Evolutionary conservation across 2,329 filamentous ascomycete species (phyloP).

Genomic region (Periconia macrospinosa): DNA sequence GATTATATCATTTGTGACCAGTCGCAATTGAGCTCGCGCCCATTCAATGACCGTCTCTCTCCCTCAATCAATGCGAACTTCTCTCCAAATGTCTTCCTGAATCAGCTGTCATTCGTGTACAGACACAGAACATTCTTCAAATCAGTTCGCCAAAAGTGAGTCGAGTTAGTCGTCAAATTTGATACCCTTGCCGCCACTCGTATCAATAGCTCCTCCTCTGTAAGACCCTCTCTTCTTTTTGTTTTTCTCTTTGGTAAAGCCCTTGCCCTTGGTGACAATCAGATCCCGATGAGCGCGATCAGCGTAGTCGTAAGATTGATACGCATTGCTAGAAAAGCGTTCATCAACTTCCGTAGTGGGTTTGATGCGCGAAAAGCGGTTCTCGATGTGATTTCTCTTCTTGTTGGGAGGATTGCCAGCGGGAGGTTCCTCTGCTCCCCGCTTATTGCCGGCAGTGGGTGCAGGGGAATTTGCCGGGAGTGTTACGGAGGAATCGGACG

Average conservation of each 20-base stretch:
- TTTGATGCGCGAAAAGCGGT: conserved; percentile 77
- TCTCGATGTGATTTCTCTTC: conserved; percentile 33
- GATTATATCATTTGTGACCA: too few species aligned
- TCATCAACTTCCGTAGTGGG: conserved; percentile 69
- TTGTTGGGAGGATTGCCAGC: conserved; percentile 31
- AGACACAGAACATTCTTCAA: not conserved
- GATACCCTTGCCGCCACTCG: conserved; percentile 77
- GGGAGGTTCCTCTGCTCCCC: conserved; percentile 41
- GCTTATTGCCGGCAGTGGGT: conserved; percentile 43
- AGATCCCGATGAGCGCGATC: conserved; percentile 86
- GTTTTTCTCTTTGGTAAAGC: conserved; percentile 99
- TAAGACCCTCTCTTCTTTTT: conserved; percentile 81
- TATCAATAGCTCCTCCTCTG: conserved; percentile 85
- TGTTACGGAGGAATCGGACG: conserved; percentile 52
- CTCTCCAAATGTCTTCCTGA: too few species aligned
- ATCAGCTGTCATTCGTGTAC: too few species aligned
- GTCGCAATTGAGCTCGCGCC: too few species aligned
- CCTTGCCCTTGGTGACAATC: conserved; percentile 89
- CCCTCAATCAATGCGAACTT: too few species aligned
- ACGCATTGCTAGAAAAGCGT: conserved; percentile 75
- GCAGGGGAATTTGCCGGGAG: conserved; percentile 31
- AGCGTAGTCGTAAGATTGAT: conserved; percentile 83
- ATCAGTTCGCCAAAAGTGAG: not conserved
- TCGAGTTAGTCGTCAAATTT: conserved; percentile 80
- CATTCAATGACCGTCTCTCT: too few species aligned